A percentile compares a stretch with the other conserved stretches of the same genome.
phyloP scores from a whole-genome alignment of 1,284 basidiomycete genomes.

The Somion occarium region DNA sequence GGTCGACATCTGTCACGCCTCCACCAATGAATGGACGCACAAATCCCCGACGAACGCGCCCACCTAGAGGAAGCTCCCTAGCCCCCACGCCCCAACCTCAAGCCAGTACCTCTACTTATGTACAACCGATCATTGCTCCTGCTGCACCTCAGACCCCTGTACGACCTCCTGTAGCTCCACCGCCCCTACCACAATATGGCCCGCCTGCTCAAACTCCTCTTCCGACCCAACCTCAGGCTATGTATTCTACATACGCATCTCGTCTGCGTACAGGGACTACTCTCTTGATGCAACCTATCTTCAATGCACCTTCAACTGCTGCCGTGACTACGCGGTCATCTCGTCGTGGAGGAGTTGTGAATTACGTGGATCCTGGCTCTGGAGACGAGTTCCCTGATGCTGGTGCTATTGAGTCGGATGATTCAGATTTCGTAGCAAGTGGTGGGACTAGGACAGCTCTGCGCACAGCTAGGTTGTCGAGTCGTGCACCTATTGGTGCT shows the following conservation, averaged over 20 bases:
- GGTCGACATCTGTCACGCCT: conserved; percentile 49
- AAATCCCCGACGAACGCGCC: conserved; percentile 31
- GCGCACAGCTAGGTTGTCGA: conserved; percentile 31
- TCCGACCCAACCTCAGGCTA: conserved; percentile 64
- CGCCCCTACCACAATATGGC: conserved; percentile 13
- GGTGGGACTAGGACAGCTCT: conserved; percentile 41
- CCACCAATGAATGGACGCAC: conserved; percentile 37
- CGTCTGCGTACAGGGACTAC: conserved; percentile 91
- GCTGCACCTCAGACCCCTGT: background rate
- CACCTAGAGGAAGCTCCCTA: conserved; percentile 31
- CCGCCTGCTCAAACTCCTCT: conserved; percentile 37
- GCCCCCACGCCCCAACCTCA: conserved; percentile 14
- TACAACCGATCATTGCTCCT: background rate
- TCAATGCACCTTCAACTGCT: conserved; percentile 35
- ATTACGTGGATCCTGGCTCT: conserved; percentile 85
- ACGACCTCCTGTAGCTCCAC: conserved; percentile 26
- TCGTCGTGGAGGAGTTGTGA: conserved; percentile 67
- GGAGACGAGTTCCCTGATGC: conserved; percentile 78
- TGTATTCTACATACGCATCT: conserved; percentile 83
- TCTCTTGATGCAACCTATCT: conserved; percentile 87
- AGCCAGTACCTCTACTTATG: conserved; percentile 5
- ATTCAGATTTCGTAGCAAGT: conserved; percentile 58
- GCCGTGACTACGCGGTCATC: conserved; percentile 35
- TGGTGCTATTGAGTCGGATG: conserved; percentile 73
- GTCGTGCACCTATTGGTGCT: conserved; percentile 34